Conservation (phyloP, 345 rosid genomes). For the Salix brachista region DNA sequence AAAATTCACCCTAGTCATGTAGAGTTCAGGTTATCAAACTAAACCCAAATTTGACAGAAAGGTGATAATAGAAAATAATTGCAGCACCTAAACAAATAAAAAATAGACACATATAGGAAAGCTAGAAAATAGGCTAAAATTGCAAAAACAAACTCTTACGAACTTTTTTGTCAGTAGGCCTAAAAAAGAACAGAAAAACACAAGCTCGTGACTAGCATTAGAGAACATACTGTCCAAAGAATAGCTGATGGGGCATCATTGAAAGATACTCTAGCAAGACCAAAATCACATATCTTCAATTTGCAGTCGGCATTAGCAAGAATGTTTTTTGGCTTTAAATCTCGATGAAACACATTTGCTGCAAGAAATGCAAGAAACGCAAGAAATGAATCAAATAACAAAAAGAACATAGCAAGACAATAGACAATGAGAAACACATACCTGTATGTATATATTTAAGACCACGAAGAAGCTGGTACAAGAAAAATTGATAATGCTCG, state of each 20-base stretch:
- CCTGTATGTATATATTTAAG: conserved; percentile 90
- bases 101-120: neutral
- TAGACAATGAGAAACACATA: conserved; percentile 26
- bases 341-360: conserved; percentile 97
- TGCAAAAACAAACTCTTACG: neutral
- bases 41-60: neutral
- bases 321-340: conserved; percentile 94
- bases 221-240: conserved; percentile 86
- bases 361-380: conserved; percentile 45
- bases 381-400: conserved; percentile 9
- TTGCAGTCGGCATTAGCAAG: conserved; percentile 99
- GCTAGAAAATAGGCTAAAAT: neutral
- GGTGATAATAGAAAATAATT: neutral
- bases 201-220: conserved; percentile 9
- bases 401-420: neutral
- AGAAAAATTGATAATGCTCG: conserved; percentile 91
- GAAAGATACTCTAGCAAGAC: conserved; percentile 93
- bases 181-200: neutral
- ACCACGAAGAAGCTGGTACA: conserved; percentile 98
- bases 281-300: conserved; percentile 97
- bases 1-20: neutral
- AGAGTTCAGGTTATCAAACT: neutral
- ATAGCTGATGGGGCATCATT: conserved; percentile 98
- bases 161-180: neutral
- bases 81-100: neutral